Conservation (phyloP, 306 rosid species). For the Malus sieversii region DNA sequence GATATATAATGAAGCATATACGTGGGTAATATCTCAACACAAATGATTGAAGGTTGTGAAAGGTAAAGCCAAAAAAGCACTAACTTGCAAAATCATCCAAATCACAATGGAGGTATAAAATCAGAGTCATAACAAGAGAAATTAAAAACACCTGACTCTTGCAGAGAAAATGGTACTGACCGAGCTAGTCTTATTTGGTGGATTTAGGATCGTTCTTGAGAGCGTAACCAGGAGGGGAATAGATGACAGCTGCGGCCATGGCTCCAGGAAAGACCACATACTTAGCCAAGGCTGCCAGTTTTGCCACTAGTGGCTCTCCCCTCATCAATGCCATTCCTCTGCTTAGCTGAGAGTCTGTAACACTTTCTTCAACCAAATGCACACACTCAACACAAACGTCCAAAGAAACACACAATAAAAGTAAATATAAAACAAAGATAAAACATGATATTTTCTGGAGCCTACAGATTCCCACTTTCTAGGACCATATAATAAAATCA, state of each 20-base stretch:
- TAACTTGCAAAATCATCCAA: neutral
- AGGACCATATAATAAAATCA: neutral
- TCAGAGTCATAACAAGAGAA: neutral
- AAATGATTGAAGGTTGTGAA: neutral
- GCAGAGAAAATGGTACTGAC: neutral
- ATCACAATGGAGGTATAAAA: too few species aligned
- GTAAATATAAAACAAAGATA: neutral
- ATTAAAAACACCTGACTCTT: neutral
- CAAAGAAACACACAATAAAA: neutral
- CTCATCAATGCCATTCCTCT: slow-evolving; percentile 24
- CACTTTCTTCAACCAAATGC: neutral
- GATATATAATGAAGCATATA: too few species aligned
- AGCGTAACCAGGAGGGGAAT: slow-evolving; percentile 33
- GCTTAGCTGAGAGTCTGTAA: neutral
- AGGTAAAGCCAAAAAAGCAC: neutral
- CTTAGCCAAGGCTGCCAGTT: slow-evolving; percentile 23
- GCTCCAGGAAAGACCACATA: slow-evolving; percentile 33
- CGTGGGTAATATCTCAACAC: too few species aligned
- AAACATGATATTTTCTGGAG: neutral
- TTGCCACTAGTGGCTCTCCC: slow-evolving; percentile 34
- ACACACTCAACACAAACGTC: neutral
- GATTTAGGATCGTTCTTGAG: slow-evolving; percentile 7
- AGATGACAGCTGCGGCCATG: slow-evolving; percentile 29
- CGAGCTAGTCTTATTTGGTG: slow-evolving; percentile 4
- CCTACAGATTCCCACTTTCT: neutral